Conservation (phyloP, 306 rosid genomes). For the Medicago truncatula region MtrunA17r5.0-ANR NC_053045.1:241001-241500, state of each 20-base stretch:
- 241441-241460: not conserved
- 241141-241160: conserved; percentile 63
- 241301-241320: conserved; percentile 33
- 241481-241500: not conserved
- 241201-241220: conserved; percentile 59
- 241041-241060: conserved; percentile 90
- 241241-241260: conserved; percentile 54
- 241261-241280: conserved; percentile 71
- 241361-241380: conserved; percentile 43
- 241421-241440: not conserved
- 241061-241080: conserved; percentile 94
- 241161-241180: conserved; percentile 54
- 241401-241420: not conserved
- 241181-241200: conserved; percentile 44
- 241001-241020: conserved; percentile 60
- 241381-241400: conserved; percentile 37
- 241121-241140: conserved; percentile 90
- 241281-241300: conserved; percentile 77
- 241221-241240: conserved; percentile 52
- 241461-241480: not conserved
- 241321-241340: conserved; percentile 11
- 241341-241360: conserved; percentile 7
- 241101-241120: conserved; percentile 86
- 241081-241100: conserved; percentile 92
- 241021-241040: conserved; percentile 82